Evolutionary conservation across 495 filamentous ascomycete species (phyloP).

Genomic region (Lasiosphaeria ovina): DNA sequence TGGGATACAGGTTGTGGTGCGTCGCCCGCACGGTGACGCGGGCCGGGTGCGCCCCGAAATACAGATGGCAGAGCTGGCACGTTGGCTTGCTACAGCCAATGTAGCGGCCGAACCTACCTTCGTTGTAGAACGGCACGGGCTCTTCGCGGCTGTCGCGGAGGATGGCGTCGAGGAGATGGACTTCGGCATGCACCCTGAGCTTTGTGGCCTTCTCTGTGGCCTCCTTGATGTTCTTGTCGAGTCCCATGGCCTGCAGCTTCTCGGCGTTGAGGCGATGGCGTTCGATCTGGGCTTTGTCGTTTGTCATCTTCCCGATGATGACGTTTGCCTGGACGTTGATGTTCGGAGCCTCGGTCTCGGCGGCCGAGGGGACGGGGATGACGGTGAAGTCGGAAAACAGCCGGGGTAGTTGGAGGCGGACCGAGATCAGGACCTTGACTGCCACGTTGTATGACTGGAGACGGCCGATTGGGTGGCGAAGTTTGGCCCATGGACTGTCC

Average conservation of each 20-base stretch:
- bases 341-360: neutral
- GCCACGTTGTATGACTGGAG: constrained; percentile 18
- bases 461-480: constrained; percentile 15
- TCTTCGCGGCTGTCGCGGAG: constrained; percentile 22
- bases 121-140: constrained; percentile 25
- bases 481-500: constrained; percentile 7
- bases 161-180: constrained; percentile 31
- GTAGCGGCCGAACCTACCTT: constrained; percentile 28
- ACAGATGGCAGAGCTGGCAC: constrained; percentile 36
- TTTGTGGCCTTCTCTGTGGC: neutral
- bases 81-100: constrained; percentile 42
- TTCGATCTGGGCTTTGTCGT: neutral
- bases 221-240: constrained; percentile 5
- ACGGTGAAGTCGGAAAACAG: constrained; percentile 18
- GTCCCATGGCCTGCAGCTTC: neutral
- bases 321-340: constrained; percentile 5
- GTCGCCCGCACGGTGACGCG: constrained; percentile 25
- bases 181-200: constrained; percentile 35
- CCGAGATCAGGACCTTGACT: constrained; percentile 8
- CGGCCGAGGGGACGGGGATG: constrained; percentile 9
- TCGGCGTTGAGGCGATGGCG: neutral
- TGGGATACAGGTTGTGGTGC: constrained; percentile 36
- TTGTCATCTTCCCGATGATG: constrained; percentile 19
- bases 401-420: neutral
- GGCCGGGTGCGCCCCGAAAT: constrained; percentile 25